Conservation (phyloP, 805 yeast genomes). For the Kazachstania taianensis region DNA sequence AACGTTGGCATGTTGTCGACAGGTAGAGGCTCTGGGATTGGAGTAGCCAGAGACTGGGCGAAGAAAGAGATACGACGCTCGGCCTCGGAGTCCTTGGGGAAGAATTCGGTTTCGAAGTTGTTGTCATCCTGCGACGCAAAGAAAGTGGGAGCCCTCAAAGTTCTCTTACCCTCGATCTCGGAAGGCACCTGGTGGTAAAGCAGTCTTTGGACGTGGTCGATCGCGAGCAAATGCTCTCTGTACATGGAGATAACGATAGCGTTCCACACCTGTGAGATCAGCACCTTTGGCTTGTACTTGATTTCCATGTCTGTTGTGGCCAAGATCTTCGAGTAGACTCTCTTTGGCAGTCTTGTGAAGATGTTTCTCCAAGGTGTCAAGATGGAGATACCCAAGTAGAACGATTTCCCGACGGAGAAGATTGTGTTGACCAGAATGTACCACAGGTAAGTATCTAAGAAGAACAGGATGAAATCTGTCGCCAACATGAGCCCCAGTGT, state of each 20-base stretch:
- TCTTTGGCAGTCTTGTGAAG: slow-evolving; percentile 94
- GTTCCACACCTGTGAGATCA: slow-evolving; percentile 98
- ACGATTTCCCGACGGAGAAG: slow-evolving; percentile 94
- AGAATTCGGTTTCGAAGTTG: slow-evolving; percentile 90
- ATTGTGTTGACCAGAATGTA: slow-evolving; percentile 90
- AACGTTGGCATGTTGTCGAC: slow-evolving; percentile 99
- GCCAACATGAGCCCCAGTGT: slow-evolving; percentile 87
- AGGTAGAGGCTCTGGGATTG: slow-evolving; percentile 97
- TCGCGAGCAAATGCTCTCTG: slow-evolving; percentile 96
- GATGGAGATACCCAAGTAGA: slow-evolving; percentile 97
- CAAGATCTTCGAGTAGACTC: slow-evolving; percentile 94
- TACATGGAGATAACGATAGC: slow-evolving; percentile 98
- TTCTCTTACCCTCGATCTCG: slow-evolving; percentile 96
- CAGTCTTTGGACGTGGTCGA: slow-evolving; percentile 96
- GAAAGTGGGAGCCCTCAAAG: slow-evolving; percentile 97
- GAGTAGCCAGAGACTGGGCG: slow-evolving; percentile 97
- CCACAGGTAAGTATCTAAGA: slow-evolving; percentile 99
- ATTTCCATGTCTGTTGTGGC: slow-evolving; percentile 99
- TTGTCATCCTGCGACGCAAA: slow-evolving; percentile 95
- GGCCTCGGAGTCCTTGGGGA: slow-evolving; percentile 95
- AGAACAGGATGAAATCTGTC: slow-evolving; percentile 89
- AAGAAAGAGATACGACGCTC: slow-evolving; percentile 99
- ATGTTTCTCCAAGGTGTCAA: slow-evolving; percentile 99
- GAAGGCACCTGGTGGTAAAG: slow-evolving; percentile 97
- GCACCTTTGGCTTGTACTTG: slow-evolving; percentile 95